Conservation (phyloP, 2,329 filamentous ascomycete species). For the Bipolaris bicolor region DNA sequence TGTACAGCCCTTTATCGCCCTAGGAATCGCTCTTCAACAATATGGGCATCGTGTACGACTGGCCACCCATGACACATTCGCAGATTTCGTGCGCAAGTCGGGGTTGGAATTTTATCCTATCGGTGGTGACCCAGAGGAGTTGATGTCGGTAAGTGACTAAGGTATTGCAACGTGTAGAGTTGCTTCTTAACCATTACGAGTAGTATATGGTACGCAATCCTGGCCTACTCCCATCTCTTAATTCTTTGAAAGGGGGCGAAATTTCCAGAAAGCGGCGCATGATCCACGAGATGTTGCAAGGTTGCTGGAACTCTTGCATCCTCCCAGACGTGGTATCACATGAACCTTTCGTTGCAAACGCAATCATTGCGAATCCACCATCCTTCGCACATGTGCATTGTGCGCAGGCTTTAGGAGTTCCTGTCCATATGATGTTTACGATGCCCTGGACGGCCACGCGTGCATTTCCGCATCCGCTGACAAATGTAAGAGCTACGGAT, state of each 20-base stretch:
- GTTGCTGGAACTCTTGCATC: slow-evolving; percentile 42
- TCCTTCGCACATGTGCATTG: slow-evolving; percentile 77
- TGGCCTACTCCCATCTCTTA: slow-evolving; percentile 42
- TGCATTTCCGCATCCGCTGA: slow-evolving; percentile 58
- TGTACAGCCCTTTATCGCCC: slow-evolving; percentile 65
- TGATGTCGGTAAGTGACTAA: slow-evolving; percentile 49
- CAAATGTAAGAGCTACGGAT: slow-evolving; percentile 22
- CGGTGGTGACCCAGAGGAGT: slow-evolving; percentile 42
- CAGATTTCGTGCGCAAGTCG: slow-evolving; percentile 21
- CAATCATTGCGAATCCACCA: slow-evolving; percentile 79
- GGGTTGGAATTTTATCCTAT: slow-evolving; percentile 46
- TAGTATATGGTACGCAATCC: slow-evolving; percentile 58
- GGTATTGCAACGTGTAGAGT: too few species aligned
- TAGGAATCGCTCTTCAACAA: slow-evolving; percentile 57
- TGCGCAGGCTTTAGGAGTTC: slow-evolving; percentile 73
- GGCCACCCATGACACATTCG: slow-evolving; percentile 32
- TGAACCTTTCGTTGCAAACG: slow-evolving; percentile 77
- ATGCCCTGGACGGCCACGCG: slow-evolving; percentile 59
- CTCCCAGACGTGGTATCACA: background rate
- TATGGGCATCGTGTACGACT: slow-evolving; percentile 39
- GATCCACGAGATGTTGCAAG: slow-evolving; percentile 34
- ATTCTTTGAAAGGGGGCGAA: slow-evolving; percentile 33
- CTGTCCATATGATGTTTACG: slow-evolving; percentile 75
- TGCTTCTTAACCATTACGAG: too few species aligned
- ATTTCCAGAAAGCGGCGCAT: slow-evolving; percentile 38